A percentile compares a stretch with the other conserved stretches of the same genome.
These are phyloP conservation scores for Lobosporangium transversale DNA, from an alignment of 192 early-diverging fungal species.

Conservation along the genomic window DNA sequence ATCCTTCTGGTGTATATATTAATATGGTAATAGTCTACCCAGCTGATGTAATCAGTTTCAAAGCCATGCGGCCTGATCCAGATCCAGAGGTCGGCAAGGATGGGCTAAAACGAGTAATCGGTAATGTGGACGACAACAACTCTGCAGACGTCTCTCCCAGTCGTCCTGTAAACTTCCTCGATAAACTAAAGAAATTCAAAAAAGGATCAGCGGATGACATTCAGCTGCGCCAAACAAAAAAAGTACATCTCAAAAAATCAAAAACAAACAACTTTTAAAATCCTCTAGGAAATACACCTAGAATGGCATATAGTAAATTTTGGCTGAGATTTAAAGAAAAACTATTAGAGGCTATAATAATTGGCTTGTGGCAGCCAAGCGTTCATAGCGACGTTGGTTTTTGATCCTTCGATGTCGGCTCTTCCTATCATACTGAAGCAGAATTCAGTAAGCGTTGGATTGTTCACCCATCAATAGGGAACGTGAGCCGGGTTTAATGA, in stretches of 20 bases:
- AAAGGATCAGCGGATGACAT: no score
- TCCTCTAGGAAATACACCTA: no score
- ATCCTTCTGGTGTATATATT: slow-evolving; percentile 25
- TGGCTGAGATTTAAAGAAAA: no score
- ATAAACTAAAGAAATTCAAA: not conserved
- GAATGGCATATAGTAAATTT: no score
- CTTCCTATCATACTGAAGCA: slow-evolving; percentile 89
- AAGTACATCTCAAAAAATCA: no score
- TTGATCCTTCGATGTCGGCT: no score
- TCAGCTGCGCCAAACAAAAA: no score
- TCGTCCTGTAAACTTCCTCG: slow-evolving; percentile 24
- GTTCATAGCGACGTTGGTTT: no score
- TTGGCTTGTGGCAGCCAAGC: no score
- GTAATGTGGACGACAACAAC: slow-evolving; percentile 28
- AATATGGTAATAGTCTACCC: slow-evolving; percentile 30
- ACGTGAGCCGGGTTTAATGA: slow-evolving; percentile 93
- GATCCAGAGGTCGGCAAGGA: slow-evolving; percentile 18
- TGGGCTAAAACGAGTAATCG: slow-evolving; percentile 21
- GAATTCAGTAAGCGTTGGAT: slow-evolving; percentile 88
- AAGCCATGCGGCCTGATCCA: slow-evolving; percentile 29
- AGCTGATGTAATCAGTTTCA: slow-evolving; percentile 26
- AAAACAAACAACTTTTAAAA: no score
- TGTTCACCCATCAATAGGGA: slow-evolving; percentile 88
- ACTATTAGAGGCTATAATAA: slow-evolving; percentile 84
- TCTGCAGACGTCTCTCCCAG: slow-evolving; percentile 24